These are phyloP conservation scores for Mycena olivaceomarginata DNA, from an alignment of 768 basidiomycete genomes.

Conservation along the genomic window DNA sequence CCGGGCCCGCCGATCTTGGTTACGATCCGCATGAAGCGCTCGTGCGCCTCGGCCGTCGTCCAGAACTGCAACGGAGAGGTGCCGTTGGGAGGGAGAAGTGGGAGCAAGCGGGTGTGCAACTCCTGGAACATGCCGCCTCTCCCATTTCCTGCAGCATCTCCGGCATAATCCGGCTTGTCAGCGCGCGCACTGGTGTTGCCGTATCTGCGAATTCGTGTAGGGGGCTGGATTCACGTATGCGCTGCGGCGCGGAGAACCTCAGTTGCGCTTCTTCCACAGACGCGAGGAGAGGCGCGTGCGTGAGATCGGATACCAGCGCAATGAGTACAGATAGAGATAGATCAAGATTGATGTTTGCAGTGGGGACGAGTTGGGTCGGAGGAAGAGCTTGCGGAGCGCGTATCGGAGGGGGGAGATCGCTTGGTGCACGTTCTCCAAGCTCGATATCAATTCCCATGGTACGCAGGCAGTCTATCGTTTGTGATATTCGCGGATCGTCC, in stretches of 20 bases:
- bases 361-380: conserved; percentile 64
- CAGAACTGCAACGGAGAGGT: conserved; percentile 74
- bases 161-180: conserved; percentile 78
- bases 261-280: conserved; percentile 73
- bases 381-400: conserved; percentile 39
- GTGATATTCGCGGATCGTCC: conserved; percentile 73
- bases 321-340: conserved; percentile 86
- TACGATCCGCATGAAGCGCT: conserved; percentile 85
- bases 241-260: conserved; percentile 77
- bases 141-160: conserved; percentile 87
- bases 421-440: conserved; percentile 73
- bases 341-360: conserved; percentile 84
- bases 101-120: conserved; percentile 69
- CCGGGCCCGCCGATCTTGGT: conserved; percentile 84
- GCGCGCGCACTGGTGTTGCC: conserved; percentile 79
- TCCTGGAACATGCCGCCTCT: conserved; percentile 77
- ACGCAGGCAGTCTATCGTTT: conserved; percentile 74
- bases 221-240: conserved; percentile 75
- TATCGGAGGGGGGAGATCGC: conserved; percentile 46
- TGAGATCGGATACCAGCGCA: conserved; percentile 89
- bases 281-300: conserved; percentile 80
- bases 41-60: conserved; percentile 86
- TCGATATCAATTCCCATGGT: conserved; percentile 81
- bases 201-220: conserved; percentile 56
- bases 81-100: conserved; percentile 20